Conservation (phyloP, 805 yeast genomes). For the Saccharomycopsis sp. region DNA sequence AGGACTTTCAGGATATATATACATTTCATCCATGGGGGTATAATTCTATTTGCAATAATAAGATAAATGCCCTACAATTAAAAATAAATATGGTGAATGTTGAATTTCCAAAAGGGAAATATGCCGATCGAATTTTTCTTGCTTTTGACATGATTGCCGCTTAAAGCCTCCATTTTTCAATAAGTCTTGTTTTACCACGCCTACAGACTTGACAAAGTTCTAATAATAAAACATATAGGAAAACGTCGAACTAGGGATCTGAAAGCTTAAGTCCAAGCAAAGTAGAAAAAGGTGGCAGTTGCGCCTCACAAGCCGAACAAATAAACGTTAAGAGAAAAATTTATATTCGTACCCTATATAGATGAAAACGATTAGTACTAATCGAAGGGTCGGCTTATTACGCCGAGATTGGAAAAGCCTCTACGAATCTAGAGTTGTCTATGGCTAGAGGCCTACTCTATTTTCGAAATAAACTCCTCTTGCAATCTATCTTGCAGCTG, state of each 20-base stretch:
- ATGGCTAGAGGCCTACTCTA: background rate
- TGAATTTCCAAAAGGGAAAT: background rate
- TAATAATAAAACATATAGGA: too few species aligned
- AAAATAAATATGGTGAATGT: background rate
- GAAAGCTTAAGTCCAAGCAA: background rate
- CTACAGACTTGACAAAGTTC: background rate
- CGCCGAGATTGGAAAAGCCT: background rate
- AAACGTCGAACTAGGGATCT: background rate
- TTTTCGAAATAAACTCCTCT: background rate
- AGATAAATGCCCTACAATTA: background rate
- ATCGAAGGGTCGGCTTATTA: background rate
- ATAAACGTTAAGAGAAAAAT: background rate
- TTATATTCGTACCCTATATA: background rate
- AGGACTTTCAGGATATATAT: background rate
- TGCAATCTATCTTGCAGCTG: conserved; percentile 17
- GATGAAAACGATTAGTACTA: background rate
- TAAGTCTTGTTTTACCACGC: background rate
- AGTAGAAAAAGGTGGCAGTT: background rate
- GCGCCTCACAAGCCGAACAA: background rate
- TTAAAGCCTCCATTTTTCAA: background rate
- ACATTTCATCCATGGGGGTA: background rate
- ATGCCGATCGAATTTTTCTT: conserved; percentile 2
- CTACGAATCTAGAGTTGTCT: background rate
- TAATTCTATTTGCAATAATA: too few species aligned
- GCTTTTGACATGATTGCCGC: conserved; percentile 2